Evolutionary conservation across 139 green algal species (phyloP).

Genomic region (Edaphochlamys debaryana): DNA sequence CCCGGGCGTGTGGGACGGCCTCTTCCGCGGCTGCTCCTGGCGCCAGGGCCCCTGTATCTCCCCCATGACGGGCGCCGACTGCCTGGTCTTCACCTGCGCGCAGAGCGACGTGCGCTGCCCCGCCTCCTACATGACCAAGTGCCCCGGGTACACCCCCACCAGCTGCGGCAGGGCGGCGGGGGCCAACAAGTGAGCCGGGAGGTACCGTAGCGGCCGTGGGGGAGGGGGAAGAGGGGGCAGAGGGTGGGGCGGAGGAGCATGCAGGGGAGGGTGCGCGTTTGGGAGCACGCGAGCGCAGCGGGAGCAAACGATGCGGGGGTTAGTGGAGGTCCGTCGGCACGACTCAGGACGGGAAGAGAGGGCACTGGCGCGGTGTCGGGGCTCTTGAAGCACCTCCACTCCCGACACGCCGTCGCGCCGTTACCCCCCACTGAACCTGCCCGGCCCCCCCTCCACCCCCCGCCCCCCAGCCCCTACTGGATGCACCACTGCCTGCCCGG

Average conservation of each 20-base stretch:
- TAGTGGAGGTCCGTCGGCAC: no score
- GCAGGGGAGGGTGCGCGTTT: no score
- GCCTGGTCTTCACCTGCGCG: conserved; percentile 64
- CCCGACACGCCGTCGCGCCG: no score
- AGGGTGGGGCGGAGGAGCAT: background rate
- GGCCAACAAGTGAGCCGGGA: conserved; percentile 18
- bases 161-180: conserved; percentile 52
- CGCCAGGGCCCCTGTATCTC: conserved; percentile 50
- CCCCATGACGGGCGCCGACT: conserved; percentile 68
- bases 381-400: no score
- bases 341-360: no score
- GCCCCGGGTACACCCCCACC: conserved; percentile 64
- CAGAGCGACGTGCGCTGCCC: conserved; percentile 30
- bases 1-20: conserved; percentile 68
- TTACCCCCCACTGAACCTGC: no score
- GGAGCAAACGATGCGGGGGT: no score
- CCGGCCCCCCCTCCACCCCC: background rate
- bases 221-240: no score
- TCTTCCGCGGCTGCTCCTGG: conserved; percentile 64
- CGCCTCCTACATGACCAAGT: conserved; percentile 54
- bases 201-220: no score
- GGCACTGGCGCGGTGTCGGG: no score
- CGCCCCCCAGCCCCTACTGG: conserved; percentile 51
- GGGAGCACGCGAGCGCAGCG: no score
- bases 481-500: conserved; percentile 69